Evolutionary conservation across 2,329 filamentous ascomycete genomes (phyloP).

Genomic region (Falciphora oryzae): DNA sequence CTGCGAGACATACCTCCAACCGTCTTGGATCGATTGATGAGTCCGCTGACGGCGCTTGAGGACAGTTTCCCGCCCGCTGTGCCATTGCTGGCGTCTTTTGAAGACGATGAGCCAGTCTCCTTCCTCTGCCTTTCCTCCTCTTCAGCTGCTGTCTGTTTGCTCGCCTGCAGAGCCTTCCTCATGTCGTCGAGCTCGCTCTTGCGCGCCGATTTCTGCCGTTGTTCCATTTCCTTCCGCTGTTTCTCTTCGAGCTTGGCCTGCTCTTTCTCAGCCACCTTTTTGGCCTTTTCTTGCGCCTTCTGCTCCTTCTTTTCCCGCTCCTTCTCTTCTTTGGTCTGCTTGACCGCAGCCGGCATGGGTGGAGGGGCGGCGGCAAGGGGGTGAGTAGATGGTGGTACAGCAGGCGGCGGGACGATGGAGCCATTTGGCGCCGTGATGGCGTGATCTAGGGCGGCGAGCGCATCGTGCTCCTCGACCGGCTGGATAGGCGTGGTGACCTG

Average conservation of each 20-base stretch:
- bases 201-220: conserved; percentile 29
- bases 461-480: conserved; percentile 41
- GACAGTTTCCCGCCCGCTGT: not conserved
- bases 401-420: conserved; percentile 18
- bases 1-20: conserved; percentile 65
- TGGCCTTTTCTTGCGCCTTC: conserved; percentile 46
- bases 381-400: conserved; percentile 23
- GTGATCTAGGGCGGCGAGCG: conserved; percentile 57
- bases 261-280: conserved; percentile 40
- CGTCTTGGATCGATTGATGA: conserved; percentile 62
- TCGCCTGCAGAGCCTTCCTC: conserved; percentile 58
- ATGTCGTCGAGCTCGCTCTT: conserved; percentile 58
- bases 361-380: conserved; percentile 24
- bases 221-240: conserved; percentile 30
- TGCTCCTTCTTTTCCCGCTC: conserved; percentile 65
- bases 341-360: conserved; percentile 20
- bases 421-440: conserved; percentile 55
- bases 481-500: conserved; percentile 44
- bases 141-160: conserved; percentile 56
- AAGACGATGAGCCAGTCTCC: conserved; percentile 31
- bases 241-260: conserved; percentile 39
- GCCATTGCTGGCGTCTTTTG: conserved; percentile 4
- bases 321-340: conserved; percentile 51
- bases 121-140: conserved; percentile 43
- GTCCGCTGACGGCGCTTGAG: conserved; percentile 24